Percentiles rank a stretch among this genome's conserved stretches.
These are phyloP conservation scores for Coemansia sp. DNA, from an alignment of 192 early-diverging fungal species.

Conservation along the genomic window DNA sequence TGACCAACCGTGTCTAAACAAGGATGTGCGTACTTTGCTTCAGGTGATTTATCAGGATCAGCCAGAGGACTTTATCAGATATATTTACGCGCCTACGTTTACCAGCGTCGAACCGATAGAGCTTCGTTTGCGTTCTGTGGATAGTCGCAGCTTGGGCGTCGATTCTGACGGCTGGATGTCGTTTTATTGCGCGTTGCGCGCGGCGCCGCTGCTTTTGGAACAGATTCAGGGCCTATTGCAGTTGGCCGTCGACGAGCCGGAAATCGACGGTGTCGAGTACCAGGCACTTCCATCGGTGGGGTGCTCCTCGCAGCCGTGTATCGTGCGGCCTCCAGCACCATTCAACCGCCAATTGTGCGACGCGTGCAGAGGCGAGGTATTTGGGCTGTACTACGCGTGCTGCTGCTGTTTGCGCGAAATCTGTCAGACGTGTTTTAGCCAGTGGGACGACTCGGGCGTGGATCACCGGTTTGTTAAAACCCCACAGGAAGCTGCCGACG, in stretches of 20 bases:
- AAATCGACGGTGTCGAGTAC: constrained; percentile 7
- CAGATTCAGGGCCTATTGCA: constrained; percentile 4
- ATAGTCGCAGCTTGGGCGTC: not conserved
- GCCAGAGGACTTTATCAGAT: not conserved
- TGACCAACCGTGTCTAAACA: constrained; percentile 21
- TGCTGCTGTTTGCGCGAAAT: constrained; percentile 42
- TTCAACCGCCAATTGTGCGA: constrained; percentile 57
- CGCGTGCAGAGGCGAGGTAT: constrained; percentile 51
- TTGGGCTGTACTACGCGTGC: constrained; percentile 52
- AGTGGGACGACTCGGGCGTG: constrained; percentile 22
- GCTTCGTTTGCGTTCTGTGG: not conserved
- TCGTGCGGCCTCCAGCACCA: constrained; percentile 6
- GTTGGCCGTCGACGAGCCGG: not conserved
- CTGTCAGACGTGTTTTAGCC: constrained; percentile 49
- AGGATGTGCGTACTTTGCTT: constrained; percentile 7
- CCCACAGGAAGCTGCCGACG: not conserved
- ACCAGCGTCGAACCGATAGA: not conserved
- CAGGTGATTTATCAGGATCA: not conserved
- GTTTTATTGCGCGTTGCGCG: not conserved
- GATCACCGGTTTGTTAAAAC: not conserved
- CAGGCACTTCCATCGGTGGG: constrained; percentile 13
- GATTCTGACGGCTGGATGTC: not conserved
- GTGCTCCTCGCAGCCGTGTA: constrained; percentile 31
- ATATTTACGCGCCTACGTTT: constrained; percentile 1
- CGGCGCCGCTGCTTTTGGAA: not conserved